Evolutionary conservation across 164 flowering plant genomes (phyloP).

Genomic region (Tetracentron sinense): DNA sequence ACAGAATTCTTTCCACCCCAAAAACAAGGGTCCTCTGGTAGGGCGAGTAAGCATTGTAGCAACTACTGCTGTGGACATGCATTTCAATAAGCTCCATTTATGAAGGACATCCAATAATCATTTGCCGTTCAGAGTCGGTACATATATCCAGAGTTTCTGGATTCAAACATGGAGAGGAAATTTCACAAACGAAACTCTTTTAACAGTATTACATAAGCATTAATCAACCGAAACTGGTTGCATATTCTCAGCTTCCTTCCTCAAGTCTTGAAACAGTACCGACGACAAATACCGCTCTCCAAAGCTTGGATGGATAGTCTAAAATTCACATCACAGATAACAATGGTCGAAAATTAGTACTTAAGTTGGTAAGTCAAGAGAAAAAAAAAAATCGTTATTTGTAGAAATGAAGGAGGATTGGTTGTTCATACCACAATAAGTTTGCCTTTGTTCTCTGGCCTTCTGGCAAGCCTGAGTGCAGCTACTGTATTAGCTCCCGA

Average conservation of each 20-base stretch:
- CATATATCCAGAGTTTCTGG: too few species aligned
- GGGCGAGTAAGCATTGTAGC: too few species aligned
- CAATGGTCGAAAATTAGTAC: background rate
- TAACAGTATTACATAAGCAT: background rate
- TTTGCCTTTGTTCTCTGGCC: conserved; percentile 97
- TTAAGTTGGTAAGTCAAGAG: too few species aligned
- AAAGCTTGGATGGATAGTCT: conserved; percentile 91
- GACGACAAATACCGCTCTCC: conserved; percentile 95
- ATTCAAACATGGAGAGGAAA: background rate
- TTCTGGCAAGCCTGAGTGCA: conserved; percentile 76
- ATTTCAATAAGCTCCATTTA: too few species aligned
- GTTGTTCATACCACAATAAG: conserved; percentile 78
- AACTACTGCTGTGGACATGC: too few species aligned
- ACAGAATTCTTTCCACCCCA: too few species aligned
- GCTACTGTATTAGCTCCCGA: conserved; percentile 98
- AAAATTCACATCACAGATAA: conserved; percentile 17
- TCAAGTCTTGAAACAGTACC: conserved; percentile 73
- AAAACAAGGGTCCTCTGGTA: too few species aligned
- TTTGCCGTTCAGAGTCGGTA: too few species aligned
- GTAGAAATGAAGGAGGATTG: background rate
- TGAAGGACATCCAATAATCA: too few species aligned
- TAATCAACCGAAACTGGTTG: conserved; percentile 88
- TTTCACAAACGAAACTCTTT: background rate
- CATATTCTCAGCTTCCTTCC: conserved; percentile 84
- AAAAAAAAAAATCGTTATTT: too few species aligned